Base-by-base conservation (phyloP, 257 asterid genomes). In the Plantago ovata region DNA sequence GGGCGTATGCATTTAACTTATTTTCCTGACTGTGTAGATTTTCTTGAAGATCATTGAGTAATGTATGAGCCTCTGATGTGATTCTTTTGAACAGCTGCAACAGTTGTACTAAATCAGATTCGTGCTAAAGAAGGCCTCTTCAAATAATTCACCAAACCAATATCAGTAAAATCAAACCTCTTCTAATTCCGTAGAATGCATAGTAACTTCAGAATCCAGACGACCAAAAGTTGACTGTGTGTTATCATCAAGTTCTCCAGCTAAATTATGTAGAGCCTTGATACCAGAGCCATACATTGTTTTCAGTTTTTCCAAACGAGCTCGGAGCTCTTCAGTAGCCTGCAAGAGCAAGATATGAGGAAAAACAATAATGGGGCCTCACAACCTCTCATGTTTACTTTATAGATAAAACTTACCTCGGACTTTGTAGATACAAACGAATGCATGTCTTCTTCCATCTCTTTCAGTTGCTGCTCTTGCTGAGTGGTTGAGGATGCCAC, bases 361-460 rank as follows among this genome's bases (percentile, higher is more conserved):
- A 56, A 48, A 13, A 1, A 7, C 18, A 50, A 11, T 22, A 50
- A 22, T 12, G 7, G 28, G 10, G 28, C 1, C 4, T 28, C 7
- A 1, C 2, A 28, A 28, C 7, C 36, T 3, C 42, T 61, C 61
- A 64, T 48, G 22, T 62, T 59, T 39, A 51, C 56, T 12, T 19
- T 43, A 13, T 18, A 18, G 53, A 55, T n/a, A 40, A 36, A 53
- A 8, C 28, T 43, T 82, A 92, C 98, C 95, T 86, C 78, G 32
- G 77, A 79, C 85, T 93, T 93, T 42, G 87, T 82, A 66, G 95
- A 75, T 69, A 93, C 95, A 66, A 93, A 93, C 58, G 86, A 80
- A 66, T 82, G 88, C 98, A 93, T 88, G 73, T 93, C 97, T 73
- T 88, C 94, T 78, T 93, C 94, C 95, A 93, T 93, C 70, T 73